These are phyloP conservation scores for Aspergillus olivimuriae DNA, from an alignment of 495 filamentous ascomycete species.

Conservation along the genomic window DNA sequence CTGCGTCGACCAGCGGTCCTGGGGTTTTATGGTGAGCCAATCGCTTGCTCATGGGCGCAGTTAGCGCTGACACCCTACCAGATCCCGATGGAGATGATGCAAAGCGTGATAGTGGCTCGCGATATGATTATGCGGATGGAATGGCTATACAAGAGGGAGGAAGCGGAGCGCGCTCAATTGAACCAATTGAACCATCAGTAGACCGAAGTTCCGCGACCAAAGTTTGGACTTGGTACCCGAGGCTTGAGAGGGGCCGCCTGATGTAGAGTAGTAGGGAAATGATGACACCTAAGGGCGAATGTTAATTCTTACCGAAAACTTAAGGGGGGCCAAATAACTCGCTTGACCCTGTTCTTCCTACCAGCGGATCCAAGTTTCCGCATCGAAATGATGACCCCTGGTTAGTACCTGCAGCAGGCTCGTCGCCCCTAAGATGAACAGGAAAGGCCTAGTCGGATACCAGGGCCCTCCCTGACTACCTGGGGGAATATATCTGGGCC, in stretches of 20 bases:
- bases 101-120: background rate
- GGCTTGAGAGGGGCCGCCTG: background rate
- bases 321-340: too few relatives aligned
- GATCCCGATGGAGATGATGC: background rate
- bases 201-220: background rate
- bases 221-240: background rate
- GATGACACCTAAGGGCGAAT: too few relatives aligned
- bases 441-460: too few relatives aligned
- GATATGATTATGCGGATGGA: background rate
- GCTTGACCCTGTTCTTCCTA: too few relatives aligned
- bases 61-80: background rate
- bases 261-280: too few relatives aligned
- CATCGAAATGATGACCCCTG: too few relatives aligned
- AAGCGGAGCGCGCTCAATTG: background rate
- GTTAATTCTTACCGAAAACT: too few relatives aligned
- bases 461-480: too few relatives aligned
- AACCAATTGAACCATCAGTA: background rate
- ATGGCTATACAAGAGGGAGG: background rate
- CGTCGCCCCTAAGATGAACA: too few relatives aligned
- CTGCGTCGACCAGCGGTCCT: background rate
- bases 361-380: too few relatives aligned
- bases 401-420: too few relatives aligned
- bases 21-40: background rate
- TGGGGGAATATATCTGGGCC: too few relatives aligned
- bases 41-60: background rate